Percentiles rank a stretch among this genome's conserved stretches.
phyloP scores from a whole-genome alignment of 306 rosid species.

The Vigna hirtella region DNA sequence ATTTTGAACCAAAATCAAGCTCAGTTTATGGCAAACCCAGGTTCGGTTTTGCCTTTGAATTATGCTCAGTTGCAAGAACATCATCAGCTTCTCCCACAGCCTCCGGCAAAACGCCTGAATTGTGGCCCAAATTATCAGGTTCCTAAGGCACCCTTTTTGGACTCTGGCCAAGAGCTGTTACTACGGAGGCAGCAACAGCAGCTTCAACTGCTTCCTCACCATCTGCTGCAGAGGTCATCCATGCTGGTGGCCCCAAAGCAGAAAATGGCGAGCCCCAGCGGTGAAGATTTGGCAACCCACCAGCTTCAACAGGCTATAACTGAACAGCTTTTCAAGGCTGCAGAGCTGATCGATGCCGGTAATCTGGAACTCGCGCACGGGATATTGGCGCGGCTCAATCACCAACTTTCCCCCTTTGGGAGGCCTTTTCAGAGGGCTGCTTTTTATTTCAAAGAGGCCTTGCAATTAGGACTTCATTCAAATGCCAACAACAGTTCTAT shows the following conservation, averaged over 20 bases:
- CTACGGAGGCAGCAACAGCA: conserved; percentile 55
- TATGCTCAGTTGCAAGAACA: conserved; percentile 69
- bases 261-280: conserved; percentile 55
- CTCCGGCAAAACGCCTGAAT: conserved; percentile 66
- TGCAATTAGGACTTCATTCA: conserved; percentile 61
- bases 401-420: conserved; percentile 90
- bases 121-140: conserved; percentile 52
- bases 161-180: conserved; percentile 61
- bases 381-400: conserved; percentile 99
- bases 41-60: conserved; percentile 64
- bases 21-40: conserved; percentile 63
- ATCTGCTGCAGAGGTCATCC: conserved; percentile 56
- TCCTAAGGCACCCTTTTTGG: conserved; percentile 54
- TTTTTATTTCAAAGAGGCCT: conserved; percentile 87
- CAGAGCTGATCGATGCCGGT: conserved; percentile 86
- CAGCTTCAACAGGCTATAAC: conserved; percentile 73
- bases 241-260: conserved; percentile 55
- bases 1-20: conserved; percentile 64
- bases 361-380: conserved; percentile 93
- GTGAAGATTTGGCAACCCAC: conserved; percentile 63
- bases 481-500: conserved; percentile 48
- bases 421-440: conserved; percentile 98
- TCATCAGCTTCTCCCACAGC: conserved; percentile 61
- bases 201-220: conserved; percentile 58
- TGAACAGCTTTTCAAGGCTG: conserved; percentile 81